Evolutionary conservation across 345 rosid genomes (phyloP).

Genomic region (Aquilaria yunnanensis): DNA sequence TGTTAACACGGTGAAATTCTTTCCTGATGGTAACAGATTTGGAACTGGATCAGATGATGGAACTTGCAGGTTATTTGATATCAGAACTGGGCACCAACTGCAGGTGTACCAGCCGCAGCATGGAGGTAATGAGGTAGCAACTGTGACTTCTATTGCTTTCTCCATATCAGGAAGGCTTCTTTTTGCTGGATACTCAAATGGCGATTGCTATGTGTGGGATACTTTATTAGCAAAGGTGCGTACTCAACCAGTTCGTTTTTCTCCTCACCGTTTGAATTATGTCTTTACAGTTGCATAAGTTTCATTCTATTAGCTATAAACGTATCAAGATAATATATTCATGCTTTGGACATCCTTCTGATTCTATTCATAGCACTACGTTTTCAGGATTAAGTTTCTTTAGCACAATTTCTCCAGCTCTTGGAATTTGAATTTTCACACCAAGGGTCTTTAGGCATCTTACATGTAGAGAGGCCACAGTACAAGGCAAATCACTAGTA

Average conservation of each 20-base stretch:
- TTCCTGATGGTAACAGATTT: slow-evolving; percentile 92
- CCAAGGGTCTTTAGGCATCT: too few relatives aligned
- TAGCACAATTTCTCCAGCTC: too few relatives aligned
- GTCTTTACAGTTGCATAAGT: neutral
- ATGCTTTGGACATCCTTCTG: too few relatives aligned
- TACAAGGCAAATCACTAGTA: too few relatives aligned
- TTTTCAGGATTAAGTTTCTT: too few relatives aligned
- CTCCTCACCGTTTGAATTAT: too few relatives aligned
- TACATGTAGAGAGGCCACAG: too few relatives aligned
- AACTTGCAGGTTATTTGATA: slow-evolving; percentile 89
- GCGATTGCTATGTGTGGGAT: slow-evolving; percentile 92
- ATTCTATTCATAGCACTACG: too few relatives aligned
- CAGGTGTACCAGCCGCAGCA: slow-evolving; percentile 65
- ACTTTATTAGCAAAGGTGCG: slow-evolving; percentile 83
- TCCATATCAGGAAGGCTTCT: slow-evolving; percentile 96
- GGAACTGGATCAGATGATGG: slow-evolving; percentile 98
- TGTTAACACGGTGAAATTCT: slow-evolving; percentile 84
- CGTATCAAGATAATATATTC: too few relatives aligned
- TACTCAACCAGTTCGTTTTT: neutral
- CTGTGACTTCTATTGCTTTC: slow-evolving; percentile 81
- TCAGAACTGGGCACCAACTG: slow-evolving; percentile 91
- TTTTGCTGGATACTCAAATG: slow-evolving; percentile 74
- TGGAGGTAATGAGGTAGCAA: slow-evolving; percentile 39
- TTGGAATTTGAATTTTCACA: too few relatives aligned
- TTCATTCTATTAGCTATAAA: neutral